Percentiles rank a stretch among this genome's conserved stretches.
These are phyloP conservation scores for Metschnikowia gelsemii DNA, from an alignment of 805 yeast genomes.

Conservation along the genomic window DNA sequence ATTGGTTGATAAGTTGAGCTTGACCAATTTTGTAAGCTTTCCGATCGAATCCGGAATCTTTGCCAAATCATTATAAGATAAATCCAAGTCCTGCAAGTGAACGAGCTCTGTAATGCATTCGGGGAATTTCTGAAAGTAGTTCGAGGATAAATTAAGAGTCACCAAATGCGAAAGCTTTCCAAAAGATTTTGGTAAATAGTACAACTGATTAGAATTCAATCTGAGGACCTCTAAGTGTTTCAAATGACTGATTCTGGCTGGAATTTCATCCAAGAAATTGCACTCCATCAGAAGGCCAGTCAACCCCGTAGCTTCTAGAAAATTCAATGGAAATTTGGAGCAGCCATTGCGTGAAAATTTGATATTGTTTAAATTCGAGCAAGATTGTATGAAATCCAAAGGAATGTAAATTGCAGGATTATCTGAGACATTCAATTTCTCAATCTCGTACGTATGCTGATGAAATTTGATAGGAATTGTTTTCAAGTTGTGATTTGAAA, in stretches of 20 bases:
- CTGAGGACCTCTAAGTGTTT: conserved; percentile 56
- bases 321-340: conserved; percentile 68
- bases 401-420: conserved; percentile 87
- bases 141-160: conserved; percentile 75
- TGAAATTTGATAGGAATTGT: conserved; percentile 83
- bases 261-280: conserved; percentile 67
- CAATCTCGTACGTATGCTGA: conserved; percentile 77
- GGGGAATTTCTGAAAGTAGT: conserved; percentile 61
- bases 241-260: conserved; percentile 54
- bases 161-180: conserved; percentile 53
- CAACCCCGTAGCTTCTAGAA: conserved; percentile 67
- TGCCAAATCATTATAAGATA: conserved; percentile 75
- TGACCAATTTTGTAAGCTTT: conserved; percentile 58
- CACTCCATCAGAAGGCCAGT: conserved; percentile 71
- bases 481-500: conserved; percentile 70
- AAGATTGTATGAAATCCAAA: conserved; percentile 79
- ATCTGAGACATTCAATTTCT: conserved; percentile 75
- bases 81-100: conserved; percentile 63
- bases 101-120: conserved; percentile 60
- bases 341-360: conserved; percentile 72
- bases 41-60: conserved; percentile 61
- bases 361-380: conserved; percentile 65
- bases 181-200: conserved; percentile 59
- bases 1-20: conserved; percentile 75
- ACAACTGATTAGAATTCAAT: conserved; percentile 73